Conservation (phyloP, 352 stramenopile genomes). For the Heterotrichella gracilis region DNA sequence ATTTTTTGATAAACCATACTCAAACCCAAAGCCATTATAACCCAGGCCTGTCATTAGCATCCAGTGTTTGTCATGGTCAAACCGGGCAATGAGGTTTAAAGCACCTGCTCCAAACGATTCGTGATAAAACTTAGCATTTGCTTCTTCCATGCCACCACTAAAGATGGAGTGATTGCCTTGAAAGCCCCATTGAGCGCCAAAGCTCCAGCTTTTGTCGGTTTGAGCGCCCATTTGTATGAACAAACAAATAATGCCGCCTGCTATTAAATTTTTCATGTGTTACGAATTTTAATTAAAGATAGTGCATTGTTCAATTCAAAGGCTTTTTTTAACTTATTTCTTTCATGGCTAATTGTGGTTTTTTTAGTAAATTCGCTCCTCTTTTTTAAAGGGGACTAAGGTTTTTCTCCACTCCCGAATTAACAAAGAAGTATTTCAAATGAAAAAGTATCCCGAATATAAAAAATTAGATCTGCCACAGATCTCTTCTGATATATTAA, state of each 20-base stretch:
- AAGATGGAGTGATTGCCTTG: no score
- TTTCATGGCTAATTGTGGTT: neutral
- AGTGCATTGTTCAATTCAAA: no score
- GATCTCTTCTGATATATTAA: neutral
- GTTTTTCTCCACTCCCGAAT: no score
- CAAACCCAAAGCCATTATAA: neutral
- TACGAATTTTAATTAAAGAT: no score
- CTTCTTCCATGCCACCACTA: neutral
- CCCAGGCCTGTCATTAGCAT: neutral
- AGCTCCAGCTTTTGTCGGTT: no score
- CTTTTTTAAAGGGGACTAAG: constrained; percentile 4
- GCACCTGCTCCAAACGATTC: neutral
- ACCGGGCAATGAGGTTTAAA: neutral
- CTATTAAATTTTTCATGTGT: no score
- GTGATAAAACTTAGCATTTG: neutral
- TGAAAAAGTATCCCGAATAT: constrained; percentile 2
- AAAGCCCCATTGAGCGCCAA: no score
- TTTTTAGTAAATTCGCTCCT: constrained; percentile 4
- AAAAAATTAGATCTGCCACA: neutral
- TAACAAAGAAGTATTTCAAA: no score
- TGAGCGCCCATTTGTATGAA: no score
- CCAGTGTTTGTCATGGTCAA: neutral
- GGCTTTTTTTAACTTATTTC: no score
- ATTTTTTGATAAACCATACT: neutral
- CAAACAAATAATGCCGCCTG: no score